phyloP scores from a whole-genome alignment of 331 rosid species.

The Erythrophleum ivorense region DNA sequence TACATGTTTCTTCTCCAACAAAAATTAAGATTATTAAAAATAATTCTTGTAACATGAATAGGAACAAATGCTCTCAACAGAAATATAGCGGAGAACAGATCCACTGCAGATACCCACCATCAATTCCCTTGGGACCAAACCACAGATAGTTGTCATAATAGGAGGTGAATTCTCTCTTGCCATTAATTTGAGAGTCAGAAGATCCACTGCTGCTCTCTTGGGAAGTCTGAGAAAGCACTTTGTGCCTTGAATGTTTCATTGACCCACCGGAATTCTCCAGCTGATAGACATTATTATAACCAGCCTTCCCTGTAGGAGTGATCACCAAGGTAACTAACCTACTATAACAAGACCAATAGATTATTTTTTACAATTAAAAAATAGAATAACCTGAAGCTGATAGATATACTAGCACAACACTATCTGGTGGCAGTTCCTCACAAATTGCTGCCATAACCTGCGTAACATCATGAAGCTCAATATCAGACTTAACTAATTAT shows the following conservation, averaged over 20 bases:
- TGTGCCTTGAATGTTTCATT: slow-evolving; percentile 62
- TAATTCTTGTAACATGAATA: slow-evolving; percentile 3
- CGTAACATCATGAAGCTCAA: slow-evolving; percentile 41
- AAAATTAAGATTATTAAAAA: slow-evolving; percentile 30
- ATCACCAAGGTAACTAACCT: slow-evolving; percentile 50
- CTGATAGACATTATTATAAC: slow-evolving; percentile 57
- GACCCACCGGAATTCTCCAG: slow-evolving; percentile 62
- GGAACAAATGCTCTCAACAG: slow-evolving; percentile 29
- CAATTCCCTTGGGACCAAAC: slow-evolving; percentile 91
- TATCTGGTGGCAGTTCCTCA: slow-evolving; percentile 90
- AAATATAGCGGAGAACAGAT: slow-evolving; percentile 32
- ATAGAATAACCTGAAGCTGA: slow-evolving; percentile 87
- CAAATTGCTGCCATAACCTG: slow-evolving; percentile 98
- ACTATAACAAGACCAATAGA: slow-evolving; percentile 28
- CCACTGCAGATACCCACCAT: slow-evolving; percentile 61
- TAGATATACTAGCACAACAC: slow-evolving; percentile 81
- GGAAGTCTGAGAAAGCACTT: slow-evolving; percentile 55
- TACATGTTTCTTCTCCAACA: slow-evolving; percentile 22
- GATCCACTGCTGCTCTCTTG: slow-evolving; percentile 55
- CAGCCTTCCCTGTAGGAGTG: slow-evolving; percentile 73
- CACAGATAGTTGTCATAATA: slow-evolving; percentile 74
- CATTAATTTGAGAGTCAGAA: slow-evolving; percentile 61
- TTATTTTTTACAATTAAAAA: slow-evolving; percentile 33
- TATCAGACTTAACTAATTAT: slow-evolving; percentile 37
- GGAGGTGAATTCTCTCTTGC: slow-evolving; percentile 64